Percentiles rank a stretch among this genome's conserved stretches.
Conservation (phyloP, 2,329 filamentous ascomycete genomes). For the Diplodia intermedia region DNA sequence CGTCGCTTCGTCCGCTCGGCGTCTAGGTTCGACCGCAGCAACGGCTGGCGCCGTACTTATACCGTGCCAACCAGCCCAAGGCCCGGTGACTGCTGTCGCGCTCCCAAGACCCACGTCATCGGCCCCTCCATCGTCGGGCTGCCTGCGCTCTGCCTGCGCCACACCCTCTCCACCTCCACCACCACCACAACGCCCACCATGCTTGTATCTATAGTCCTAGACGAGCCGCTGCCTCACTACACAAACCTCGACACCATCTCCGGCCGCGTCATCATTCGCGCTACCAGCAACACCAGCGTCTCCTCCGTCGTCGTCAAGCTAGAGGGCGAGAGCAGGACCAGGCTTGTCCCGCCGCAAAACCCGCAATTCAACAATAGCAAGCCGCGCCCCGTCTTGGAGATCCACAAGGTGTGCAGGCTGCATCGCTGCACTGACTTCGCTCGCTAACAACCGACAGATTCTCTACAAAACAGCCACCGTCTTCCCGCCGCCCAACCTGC, state of each 20-base stretch:
- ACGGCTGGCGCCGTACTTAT: slow-evolving; percentile 7
- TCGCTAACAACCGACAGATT: slow-evolving; percentile 57
- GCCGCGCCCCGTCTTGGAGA: slow-evolving; percentile 57
- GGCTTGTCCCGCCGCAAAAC: slow-evolving; percentile 59
- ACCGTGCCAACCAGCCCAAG: background rate
- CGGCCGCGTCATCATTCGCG: slow-evolving; percentile 60
- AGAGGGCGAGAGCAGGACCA: slow-evolving; percentile 77
- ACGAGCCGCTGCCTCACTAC: slow-evolving; percentile 72
- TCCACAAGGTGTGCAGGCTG: slow-evolving; percentile 54
- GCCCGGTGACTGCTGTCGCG: background rate
- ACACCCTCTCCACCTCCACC: slow-evolving; percentile 3
- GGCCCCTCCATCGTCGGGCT: slow-evolving; percentile 1
- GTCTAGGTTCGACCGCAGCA: slow-evolving; percentile 14
- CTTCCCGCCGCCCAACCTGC: slow-evolving; percentile 65
- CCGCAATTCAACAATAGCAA: slow-evolving; percentile 43
- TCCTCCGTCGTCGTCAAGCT: slow-evolving; percentile 76
- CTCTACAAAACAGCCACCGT: slow-evolving; percentile 76
- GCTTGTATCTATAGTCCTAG: slow-evolving; percentile 71
- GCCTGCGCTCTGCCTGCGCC: background rate
- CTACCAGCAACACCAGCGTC: slow-evolving; percentile 54
- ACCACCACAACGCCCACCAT: slow-evolving; percentile 56
- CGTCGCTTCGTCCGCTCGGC: background rate
- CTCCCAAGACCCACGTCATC: slow-evolving; percentile 19
- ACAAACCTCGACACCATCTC: slow-evolving; percentile 79
- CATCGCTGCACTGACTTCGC: background rate